Evolutionary conservation across 2,329 filamentous ascomycete genomes (phyloP), one percentile per base, ranked within the genome.

Genomic region (Xylariales sp.): DNA sequence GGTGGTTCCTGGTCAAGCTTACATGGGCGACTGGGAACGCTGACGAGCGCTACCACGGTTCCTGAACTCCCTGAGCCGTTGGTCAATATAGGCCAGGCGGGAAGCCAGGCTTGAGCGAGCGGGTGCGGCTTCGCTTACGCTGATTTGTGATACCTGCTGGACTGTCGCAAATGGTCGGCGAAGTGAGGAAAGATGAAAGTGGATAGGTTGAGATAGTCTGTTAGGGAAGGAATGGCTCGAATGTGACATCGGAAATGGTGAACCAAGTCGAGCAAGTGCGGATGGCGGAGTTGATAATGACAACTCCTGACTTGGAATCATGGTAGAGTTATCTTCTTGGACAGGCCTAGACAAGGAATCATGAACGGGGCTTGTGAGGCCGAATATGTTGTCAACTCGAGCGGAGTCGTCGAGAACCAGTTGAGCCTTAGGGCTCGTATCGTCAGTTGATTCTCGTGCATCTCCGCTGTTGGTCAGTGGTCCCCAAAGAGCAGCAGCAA

Each of bases 161-260:
- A 79, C 62, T 0, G 77, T 82, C 10, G 76, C 71, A 54, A 77
- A 81, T 2, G 74, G 74, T 19, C 70, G 66, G 5, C 68, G 65
- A 40, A 70, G 57, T 37, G 65, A 56, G 15, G 64, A 62, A 34
- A 68, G 48, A 33, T 72, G 67, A 23, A 76, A 60, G 28, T 61
- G 63, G 11, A 62, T 58, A 3, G 67, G 64, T 46, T 71, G 69
- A 21, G 67, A 70, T 20, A 73, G 55, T 28, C 78, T 69, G 41
- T 74, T 76, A n/a, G 79, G 78, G 44, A 81, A 78, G 31, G 78
- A 81, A 50, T 77, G 69, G 55, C 72, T 78, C 11, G 70, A 65
- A 39, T 57, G 63, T 8, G 65, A 54, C 23, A 65, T 65, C 6
- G 67, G 61, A 45, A 83, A 82, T 0, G 78, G 78, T 5, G 78